phyloP scores from a whole-genome alignment of 352 stramenopile genomes.

The Thalassiosira hispida region DNA sequence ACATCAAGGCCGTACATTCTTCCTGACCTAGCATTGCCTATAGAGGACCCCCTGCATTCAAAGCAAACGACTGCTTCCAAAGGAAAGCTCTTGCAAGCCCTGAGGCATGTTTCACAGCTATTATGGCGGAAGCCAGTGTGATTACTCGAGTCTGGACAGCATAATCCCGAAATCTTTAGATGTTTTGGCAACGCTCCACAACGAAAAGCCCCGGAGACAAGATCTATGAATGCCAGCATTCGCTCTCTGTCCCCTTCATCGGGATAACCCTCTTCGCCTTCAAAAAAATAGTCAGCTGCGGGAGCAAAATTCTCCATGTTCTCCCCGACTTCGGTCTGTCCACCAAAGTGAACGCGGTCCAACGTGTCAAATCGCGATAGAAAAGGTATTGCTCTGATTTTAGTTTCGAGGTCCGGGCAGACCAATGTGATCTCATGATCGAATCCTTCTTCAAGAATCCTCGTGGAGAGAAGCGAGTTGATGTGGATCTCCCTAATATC shows the following conservation, averaged over 20 bases:
- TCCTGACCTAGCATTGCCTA: neutral
- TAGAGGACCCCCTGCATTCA: constrained; percentile 22
- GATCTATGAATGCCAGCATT: constrained; percentile 5
- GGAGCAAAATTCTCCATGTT: constrained; percentile 4
- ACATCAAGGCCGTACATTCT: constrained; percentile 17
- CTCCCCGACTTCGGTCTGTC: neutral
- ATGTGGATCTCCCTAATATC: constrained; percentile 24
- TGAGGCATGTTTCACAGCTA: neutral
- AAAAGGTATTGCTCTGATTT: constrained; percentile 12
- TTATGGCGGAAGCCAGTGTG: neutral
- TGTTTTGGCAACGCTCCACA: constrained; percentile 8
- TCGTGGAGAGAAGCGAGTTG: constrained; percentile 5
- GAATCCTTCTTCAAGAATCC: neutral
- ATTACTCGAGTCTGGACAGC: neutral
- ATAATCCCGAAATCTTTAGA: constrained; percentile 13
- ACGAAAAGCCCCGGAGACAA: neutral
- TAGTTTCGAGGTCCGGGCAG: constrained; percentile 8
- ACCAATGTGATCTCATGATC: neutral
- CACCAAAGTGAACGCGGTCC: constrained; percentile 24
- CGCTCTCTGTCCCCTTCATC: neutral
- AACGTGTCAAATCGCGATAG: constrained; percentile 6
- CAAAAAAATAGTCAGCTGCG: too few relatives aligned
- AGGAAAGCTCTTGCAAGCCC: constrained; percentile 20
- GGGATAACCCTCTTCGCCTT: too few relatives aligned
- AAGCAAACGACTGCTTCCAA: constrained; percentile 17